Base-by-base conservation (phyloP, 2,329 filamentous ascomycete genomes). In the Westerdykella ornata region DNA sequence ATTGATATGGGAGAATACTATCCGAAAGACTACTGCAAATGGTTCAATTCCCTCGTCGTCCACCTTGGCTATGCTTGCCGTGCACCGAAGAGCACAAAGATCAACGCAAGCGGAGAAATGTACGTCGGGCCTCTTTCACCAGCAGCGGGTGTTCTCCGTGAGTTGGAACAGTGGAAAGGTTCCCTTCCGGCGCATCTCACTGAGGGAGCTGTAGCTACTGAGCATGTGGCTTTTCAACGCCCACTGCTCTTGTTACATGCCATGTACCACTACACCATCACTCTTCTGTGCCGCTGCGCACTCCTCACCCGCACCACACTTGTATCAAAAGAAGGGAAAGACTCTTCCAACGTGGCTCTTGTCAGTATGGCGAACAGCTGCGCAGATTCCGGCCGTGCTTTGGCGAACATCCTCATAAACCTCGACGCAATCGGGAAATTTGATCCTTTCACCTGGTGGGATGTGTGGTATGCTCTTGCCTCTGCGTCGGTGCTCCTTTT, bases 371-470 rank as follows among this genome's bases (percentile, higher is more conserved):
- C 66, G 4, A 63, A 69, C 18, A 48, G 57, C 0, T 69, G 67
- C 42, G 53, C 65, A 13, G 57, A 64, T 9, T 67, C 66, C 3
- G 66, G 67, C 3, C 60, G 62, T 28, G 47, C 51, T 1, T 46
- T 66, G 8, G 57, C 61, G 19, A 56, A 53, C 11, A 55, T 66
- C 19, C 43, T 71, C 3, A 51, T 64, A 14, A 58, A 62, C 36
- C 54, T 70, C 0, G 65, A 66, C n/a, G 38, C 55, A 2, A 57
- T 64, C 31, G 54, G 56, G 4, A 63, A 61, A 31, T 68, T 70
- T 37, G 65, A 71, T 44, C 51, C 62, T n/a, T 57, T 66, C 13
- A 63, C 62, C 2, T 68, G 65, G 62, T 68, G 61, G 52, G 69
- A 72, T 37, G 51, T 66, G 4, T 72, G 66, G 57, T 69, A 65